These are phyloP conservation scores for Nepenthes gracilis DNA, from an alignment of 148 eudicot genomes.

Conservation along the genomic window DNA sequence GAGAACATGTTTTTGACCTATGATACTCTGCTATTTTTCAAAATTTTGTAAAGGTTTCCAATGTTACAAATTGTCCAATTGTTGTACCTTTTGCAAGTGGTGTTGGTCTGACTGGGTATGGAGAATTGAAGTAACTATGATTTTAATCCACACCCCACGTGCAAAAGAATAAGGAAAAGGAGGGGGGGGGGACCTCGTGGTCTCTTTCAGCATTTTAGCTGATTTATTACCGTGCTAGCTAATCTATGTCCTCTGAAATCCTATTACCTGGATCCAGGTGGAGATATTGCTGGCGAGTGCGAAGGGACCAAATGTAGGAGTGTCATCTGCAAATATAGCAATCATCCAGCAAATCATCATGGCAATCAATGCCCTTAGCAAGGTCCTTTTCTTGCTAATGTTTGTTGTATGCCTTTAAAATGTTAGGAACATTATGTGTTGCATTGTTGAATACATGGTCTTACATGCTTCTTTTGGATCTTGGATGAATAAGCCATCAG, in stretches of 20 bases:
- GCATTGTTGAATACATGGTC: not conserved
- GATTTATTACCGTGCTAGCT: not conserved
- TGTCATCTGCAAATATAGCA: conserved; percentile 35
- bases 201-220: too few relatives aligned
- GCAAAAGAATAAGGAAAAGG: too few relatives aligned
- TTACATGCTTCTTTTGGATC: not conserved
- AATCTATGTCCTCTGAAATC: conserved; percentile 1
- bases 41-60: too few relatives aligned
- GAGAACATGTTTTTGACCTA: not conserved
- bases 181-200: not conserved
- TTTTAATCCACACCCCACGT: too few relatives aligned
- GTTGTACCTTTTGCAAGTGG: too few relatives aligned
- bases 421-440: not conserved
- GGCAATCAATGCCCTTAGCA: conserved; percentile 97
- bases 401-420: not conserved
- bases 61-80: too few relatives aligned
- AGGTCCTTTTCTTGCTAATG: conserved; percentile 30
- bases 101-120: too few relatives aligned
- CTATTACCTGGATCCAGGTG: conserved; percentile 39
- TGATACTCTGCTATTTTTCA: not conserved
- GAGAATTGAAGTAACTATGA: too few relatives aligned
- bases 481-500: too few relatives aligned
- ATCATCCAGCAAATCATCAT: conserved; percentile 74
- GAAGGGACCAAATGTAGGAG: conserved; percentile 41
- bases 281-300: conserved; percentile 49